A percentile compares a stretch with the other conserved stretches of the same genome.
Evolutionary conservation across 768 basidiomycete species (phyloP).

Genomic region (Mycena latifolia): DNA sequence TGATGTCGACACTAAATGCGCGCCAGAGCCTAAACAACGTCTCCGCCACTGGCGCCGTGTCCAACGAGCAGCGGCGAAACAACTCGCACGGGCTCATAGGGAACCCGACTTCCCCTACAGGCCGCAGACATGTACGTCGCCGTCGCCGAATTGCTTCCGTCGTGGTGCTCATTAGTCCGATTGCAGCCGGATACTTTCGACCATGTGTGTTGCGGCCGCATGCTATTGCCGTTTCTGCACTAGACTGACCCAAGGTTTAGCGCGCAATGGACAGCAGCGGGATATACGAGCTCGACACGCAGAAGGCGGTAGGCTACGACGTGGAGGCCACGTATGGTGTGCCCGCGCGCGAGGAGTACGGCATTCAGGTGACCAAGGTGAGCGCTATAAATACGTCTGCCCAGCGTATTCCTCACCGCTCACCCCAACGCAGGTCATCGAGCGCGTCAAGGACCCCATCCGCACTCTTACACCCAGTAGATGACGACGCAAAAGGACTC

Average conservation of each 20-base stretch:
- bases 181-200: conserved; percentile 31
- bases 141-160: no score
- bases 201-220: no score
- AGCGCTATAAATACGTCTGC: background rate
- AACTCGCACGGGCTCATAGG: conserved; percentile 35
- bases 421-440: conserved; percentile 46
- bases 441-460: conserved; percentile 47
- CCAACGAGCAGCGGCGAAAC: conserved; percentile 40
- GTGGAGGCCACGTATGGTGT: conserved; percentile 19
- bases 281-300: conserved; percentile 49
- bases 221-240: no score
- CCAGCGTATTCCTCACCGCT: background rate
- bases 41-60: conserved; percentile 38
- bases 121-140: conserved; percentile 24
- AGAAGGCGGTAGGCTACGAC: conserved; percentile 36
- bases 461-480: conserved; percentile 37
- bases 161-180: background rate
- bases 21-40: conserved; percentile 49
- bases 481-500: no score
- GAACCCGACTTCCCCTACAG: conserved; percentile 7
- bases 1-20: conserved; percentile 63
- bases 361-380: conserved; percentile 56
- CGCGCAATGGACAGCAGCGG: conserved; percentile 29
- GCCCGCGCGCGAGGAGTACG: conserved; percentile 42
- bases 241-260: background rate